Conservation (phyloP, 495 filamentous ascomycete species). For the Sordaria brevicollis region DNA sequence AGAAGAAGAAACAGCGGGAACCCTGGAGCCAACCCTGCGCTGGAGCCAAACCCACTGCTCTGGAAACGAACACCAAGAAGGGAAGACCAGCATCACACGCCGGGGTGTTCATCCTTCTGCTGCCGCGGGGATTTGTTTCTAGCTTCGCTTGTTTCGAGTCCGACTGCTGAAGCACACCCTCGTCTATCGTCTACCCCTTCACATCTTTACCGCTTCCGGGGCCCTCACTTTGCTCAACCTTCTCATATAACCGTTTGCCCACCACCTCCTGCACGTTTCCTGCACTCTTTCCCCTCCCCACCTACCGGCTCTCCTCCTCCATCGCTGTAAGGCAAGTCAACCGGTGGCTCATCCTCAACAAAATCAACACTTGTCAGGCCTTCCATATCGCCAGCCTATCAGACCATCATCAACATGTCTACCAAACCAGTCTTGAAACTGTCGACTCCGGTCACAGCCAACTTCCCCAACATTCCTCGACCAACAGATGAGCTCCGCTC, state of each 20-base stretch:
- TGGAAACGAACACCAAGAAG: constrained; percentile 13
- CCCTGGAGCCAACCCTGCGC: constrained; percentile 7
- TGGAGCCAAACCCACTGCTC: constrained; percentile 13
- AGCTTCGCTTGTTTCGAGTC: constrained; percentile 12
- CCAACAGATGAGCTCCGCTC: constrained; percentile 37
- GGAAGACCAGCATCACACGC: constrained; percentile 15
- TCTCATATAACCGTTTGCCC: constrained; percentile 34
- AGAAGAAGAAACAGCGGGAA: constrained; percentile 1
- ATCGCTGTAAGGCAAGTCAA: constrained; percentile 22
- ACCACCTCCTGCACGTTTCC: constrained; percentile 15
- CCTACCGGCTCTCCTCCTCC: constrained; percentile 26
- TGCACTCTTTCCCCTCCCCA: constrained; percentile 19
- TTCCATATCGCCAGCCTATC: constrained; percentile 2
- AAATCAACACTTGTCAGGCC: constrained; percentile 17
- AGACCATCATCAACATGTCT: constrained; percentile 42
- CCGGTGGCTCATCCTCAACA: constrained; percentile 29
- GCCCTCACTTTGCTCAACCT: constrained; percentile 11
- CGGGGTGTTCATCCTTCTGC: constrained; percentile 9
- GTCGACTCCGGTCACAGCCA: constrained; percentile 65
- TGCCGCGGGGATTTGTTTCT: constrained; percentile 11
- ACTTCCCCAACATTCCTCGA: constrained; percentile 69
- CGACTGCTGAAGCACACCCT: constrained; percentile 5
- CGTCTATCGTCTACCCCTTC: constrained; percentile 3
- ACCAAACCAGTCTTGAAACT: constrained; percentile 58
- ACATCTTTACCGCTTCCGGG: constrained; percentile 10